phyloP scores from a whole-genome alignment of 1,284 basidiomycete species.

The Trichosporon sp. region DNA sequence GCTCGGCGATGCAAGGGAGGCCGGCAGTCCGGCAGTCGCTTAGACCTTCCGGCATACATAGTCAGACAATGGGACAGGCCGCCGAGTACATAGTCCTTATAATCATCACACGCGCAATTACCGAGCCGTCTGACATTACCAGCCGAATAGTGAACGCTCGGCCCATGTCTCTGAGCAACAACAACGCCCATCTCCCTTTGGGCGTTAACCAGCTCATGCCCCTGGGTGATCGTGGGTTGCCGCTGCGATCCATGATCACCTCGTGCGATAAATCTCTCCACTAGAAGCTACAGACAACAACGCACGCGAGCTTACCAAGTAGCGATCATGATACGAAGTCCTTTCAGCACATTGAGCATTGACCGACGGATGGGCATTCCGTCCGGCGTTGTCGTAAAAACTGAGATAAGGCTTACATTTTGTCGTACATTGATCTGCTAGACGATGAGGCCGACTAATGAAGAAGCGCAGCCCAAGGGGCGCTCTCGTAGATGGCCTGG shows the following conservation, averaged over 20 bases:
- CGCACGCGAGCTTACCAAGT: too few relatives aligned
- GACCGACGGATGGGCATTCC: too few relatives aligned
- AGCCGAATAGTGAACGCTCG: too few relatives aligned
- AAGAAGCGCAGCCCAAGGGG: conserved; percentile 22
- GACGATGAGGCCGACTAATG: neutral
- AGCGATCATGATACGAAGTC: too few relatives aligned
- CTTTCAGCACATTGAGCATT: too few relatives aligned
- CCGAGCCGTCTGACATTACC: too few relatives aligned
- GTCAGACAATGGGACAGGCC: neutral
- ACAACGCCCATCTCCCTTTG: too few relatives aligned
- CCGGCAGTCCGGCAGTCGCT: neutral
- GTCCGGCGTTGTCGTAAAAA: too few relatives aligned
- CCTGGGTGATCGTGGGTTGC: neutral
- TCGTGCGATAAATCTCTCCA: too few relatives aligned
- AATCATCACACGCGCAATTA: too few relatives aligned
- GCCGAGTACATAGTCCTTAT: neutral
- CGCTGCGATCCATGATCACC: neutral
- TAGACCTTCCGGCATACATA: neutral
- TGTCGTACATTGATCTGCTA: neutral
- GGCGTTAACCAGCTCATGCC: neutral
- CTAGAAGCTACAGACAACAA: too few relatives aligned
- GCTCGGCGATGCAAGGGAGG: neutral
- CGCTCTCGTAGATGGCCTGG: conserved; percentile 26
- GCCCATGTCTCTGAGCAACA: neutral
- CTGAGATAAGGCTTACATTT: too few relatives aligned